Conservation (phyloP, 805 yeast species). For the Saccharomyces mikatae region DNA sequence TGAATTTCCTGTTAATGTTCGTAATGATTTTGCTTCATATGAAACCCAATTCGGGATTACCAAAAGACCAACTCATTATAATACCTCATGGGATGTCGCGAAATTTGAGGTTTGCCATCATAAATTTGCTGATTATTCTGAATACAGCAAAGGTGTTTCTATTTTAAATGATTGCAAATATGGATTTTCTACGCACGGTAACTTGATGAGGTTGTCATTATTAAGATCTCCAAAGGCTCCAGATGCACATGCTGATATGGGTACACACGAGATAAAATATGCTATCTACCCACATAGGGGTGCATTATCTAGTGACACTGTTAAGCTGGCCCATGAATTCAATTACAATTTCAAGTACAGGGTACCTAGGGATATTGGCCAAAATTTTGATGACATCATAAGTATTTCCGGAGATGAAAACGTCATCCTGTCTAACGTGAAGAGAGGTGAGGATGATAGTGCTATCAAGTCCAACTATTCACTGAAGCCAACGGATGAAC, state of each 20-base stretch:
- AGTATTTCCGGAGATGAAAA: slow-evolving; percentile 43
- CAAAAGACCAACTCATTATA: slow-evolving; percentile 86
- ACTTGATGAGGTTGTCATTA: slow-evolving; percentile 74
- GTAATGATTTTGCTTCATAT: slow-evolving; percentile 69
- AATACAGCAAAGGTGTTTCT: slow-evolving; percentile 77
- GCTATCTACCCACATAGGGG: slow-evolving; percentile 82
- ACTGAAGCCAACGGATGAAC: slow-evolving; percentile 37
- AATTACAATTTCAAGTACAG: slow-evolving; percentile 42
- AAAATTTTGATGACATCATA: slow-evolving; percentile 26
- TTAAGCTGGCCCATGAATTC: slow-evolving; percentile 70
- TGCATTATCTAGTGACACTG: slow-evolving; percentile 51
- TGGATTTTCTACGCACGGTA: slow-evolving; percentile 93
- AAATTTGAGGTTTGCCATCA: slow-evolving; percentile 94
- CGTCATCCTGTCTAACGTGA: slow-evolving; percentile 65
- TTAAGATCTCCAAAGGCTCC: slow-evolving; percentile 91
- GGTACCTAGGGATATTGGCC: slow-evolving; percentile 11
- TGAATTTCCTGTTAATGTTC: slow-evolving; percentile 85
- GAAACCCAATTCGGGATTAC: slow-evolving; percentile 94
- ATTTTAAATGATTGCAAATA: slow-evolving; percentile 78
- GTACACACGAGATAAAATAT: slow-evolving; percentile 70
- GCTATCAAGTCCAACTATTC: slow-evolving; percentile 42
- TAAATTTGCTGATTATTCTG: slow-evolving; percentile 87
- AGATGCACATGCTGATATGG: slow-evolving; percentile 93
- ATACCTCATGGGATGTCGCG: slow-evolving; percentile 94
- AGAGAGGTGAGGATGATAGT: slow-evolving; percentile 80